Conservation (phyloP, 306 rosid genomes). For the Malus orientalis region DNA sequence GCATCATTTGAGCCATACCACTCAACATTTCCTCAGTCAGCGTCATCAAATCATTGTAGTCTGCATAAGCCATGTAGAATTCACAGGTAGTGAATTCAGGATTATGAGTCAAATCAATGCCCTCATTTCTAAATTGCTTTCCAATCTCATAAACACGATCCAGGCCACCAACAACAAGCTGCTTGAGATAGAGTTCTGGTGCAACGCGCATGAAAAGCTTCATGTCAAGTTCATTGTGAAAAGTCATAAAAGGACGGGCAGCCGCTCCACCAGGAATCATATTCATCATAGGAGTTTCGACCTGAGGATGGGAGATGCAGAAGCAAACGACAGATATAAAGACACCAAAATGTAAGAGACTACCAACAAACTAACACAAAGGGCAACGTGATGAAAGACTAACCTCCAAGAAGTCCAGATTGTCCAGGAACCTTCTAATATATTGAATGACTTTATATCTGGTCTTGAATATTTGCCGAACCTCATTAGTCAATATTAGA, state of each 20-base stretch:
- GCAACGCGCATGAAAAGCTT: slow-evolving; percentile 82
- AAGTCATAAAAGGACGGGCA: slow-evolving; percentile 87
- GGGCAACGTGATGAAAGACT: slow-evolving; percentile 16
- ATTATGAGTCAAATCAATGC: slow-evolving; percentile 92
- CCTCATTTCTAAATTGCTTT: slow-evolving; percentile 94
- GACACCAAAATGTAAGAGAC: neutral
- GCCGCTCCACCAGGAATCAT: slow-evolving; percentile 98
- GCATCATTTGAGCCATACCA: slow-evolving; percentile 36
- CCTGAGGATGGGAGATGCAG: slow-evolving; percentile 34
- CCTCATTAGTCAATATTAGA: slow-evolving; percentile 77
- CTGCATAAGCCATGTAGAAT: slow-evolving; percentile 87
- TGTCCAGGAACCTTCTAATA: slow-evolving; percentile 60
- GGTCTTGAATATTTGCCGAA: slow-evolving; percentile 77
- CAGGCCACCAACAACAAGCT: slow-evolving; percentile 89
- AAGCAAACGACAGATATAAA: neutral
- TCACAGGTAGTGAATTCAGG: slow-evolving; percentile 97
- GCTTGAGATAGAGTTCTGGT: slow-evolving; percentile 88
- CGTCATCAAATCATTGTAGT: slow-evolving; percentile 81
- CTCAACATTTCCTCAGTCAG: slow-evolving; percentile 81
- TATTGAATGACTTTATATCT: slow-evolving; percentile 56
- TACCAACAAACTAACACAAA: neutral
- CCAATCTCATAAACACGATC: slow-evolving; percentile 99
- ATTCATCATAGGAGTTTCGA: slow-evolving; percentile 99
- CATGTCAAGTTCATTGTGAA: slow-evolving; percentile 91
- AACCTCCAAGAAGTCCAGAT: slow-evolving; percentile 91